phyloP scores from a whole-genome alignment of 768 basidiomycete species.

The Lactarius trivialis region DNA sequence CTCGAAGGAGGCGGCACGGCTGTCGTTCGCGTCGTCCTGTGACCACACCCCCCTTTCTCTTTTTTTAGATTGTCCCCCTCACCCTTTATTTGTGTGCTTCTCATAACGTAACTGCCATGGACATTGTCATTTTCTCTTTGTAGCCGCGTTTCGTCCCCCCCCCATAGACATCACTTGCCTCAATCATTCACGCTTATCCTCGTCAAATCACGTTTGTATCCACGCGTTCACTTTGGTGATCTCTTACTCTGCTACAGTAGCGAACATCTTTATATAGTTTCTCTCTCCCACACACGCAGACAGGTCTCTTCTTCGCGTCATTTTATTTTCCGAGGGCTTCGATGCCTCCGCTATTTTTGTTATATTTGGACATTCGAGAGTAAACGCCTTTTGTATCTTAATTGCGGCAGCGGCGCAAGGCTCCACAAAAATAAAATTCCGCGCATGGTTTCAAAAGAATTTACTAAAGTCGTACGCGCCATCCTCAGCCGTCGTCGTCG shows the following conservation, averaged over 20 bases:
- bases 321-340: background rate
- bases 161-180: background rate
- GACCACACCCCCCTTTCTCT: background rate
- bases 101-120: background rate
- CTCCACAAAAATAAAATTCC: background rate
- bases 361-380: background rate
- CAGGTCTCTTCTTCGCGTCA: background rate
- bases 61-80: background rate
- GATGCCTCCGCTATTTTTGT: background rate
- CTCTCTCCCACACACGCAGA: background rate
- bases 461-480: conserved; percentile 54
- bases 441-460: conserved; percentile 37
- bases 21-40: conserved; percentile 29
- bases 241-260: too few species aligned
- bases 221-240: too few species aligned
- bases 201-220: background rate
- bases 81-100: background rate
- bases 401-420: background rate
- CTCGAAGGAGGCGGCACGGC: conserved; percentile 32
- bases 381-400: too few species aligned
- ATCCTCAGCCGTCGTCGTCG: conserved; percentile 21
- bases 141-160: background rate
- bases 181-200: background rate
- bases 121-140: background rate
- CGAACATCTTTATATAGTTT: background rate